Conservation (phyloP, 2,329 filamentous ascomycete genomes). For the Aspergillus pseudotamarii region DNA sequence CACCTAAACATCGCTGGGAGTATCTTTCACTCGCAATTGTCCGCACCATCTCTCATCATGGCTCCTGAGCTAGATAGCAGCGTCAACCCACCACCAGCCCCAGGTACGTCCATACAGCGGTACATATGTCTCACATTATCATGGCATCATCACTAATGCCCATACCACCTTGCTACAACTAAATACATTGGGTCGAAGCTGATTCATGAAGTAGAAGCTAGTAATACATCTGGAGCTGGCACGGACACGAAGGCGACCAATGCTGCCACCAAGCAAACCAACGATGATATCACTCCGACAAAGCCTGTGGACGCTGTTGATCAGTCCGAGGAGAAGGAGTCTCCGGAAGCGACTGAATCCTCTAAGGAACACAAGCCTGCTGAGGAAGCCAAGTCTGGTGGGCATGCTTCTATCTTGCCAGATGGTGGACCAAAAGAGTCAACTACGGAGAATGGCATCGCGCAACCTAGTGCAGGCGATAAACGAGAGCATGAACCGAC, state of each 20-base stretch:
- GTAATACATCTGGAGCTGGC: constrained; percentile 13
- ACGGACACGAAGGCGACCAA: constrained; percentile 4
- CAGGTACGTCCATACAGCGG: constrained; percentile 27
- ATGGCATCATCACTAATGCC: neutral
- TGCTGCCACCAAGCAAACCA: constrained; percentile 9
- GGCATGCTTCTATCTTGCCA: constrained; percentile 8
- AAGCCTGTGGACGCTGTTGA: constrained; percentile 9
- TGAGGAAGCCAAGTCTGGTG: constrained; percentile 13
- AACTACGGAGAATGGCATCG: constrained; percentile 14
- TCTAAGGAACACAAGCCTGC: constrained; percentile 13
- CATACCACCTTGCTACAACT: neutral
- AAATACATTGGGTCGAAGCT: neutral
- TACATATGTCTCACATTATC: neutral
- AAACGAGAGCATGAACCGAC: constrained; percentile 29
- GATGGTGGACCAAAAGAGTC: constrained; percentile 2
- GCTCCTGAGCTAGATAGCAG: constrained; percentile 22
- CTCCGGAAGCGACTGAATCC: constrained; percentile 13
- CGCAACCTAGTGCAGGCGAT: constrained; percentile 20
- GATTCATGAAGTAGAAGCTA: constrained; percentile 11
- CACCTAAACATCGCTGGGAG: constrained; percentile 8
- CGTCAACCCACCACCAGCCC: constrained; percentile 16
- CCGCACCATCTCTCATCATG: constrained; percentile 24
- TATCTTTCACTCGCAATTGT: neutral
- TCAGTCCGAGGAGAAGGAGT: constrained; percentile 12
- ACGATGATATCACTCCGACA: constrained; percentile 8